phyloP scores from a whole-genome alignment of 2,329 filamentous ascomycete species.

The Tolypocladium cylindrosporum region DNA sequence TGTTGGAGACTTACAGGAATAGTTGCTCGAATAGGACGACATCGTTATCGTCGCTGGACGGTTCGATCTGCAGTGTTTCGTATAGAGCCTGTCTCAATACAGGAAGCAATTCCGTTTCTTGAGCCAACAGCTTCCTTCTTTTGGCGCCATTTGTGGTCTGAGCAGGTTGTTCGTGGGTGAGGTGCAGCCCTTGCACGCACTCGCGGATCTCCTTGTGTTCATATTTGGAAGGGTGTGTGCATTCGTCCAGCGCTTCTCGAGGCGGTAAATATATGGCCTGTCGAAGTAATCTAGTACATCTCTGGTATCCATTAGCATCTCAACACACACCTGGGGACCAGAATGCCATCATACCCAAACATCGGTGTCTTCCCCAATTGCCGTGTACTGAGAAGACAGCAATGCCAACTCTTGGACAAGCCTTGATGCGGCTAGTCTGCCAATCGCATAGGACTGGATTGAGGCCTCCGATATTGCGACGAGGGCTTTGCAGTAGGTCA shows the following conservation, averaged over 20 bases:
- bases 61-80: conserved; percentile 17
- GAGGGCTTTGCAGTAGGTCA: conserved; percentile 26
- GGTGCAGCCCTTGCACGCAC: conserved; percentile 16
- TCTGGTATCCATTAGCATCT: conserved; percentile 8
- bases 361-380: conserved; percentile 25
- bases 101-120: conserved; percentile 9
- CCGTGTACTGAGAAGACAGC: conserved; percentile 19
- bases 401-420: conserved; percentile 31
- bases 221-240: conserved; percentile 18
- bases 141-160: conserved; percentile 12
- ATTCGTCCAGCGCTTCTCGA: conserved; percentile 12
- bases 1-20: conserved; percentile 33
- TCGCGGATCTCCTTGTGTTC: conserved; percentile 16
- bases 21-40: conserved; percentile 21
- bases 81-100: conserved; percentile 13
- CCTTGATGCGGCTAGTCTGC: conserved; percentile 30
- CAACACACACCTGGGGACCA: background rate
- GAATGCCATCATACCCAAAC: conserved; percentile 24
- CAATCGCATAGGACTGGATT: conserved; percentile 20
- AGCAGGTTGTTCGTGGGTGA: conserved; percentile 13
- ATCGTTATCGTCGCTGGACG: conserved; percentile 9
- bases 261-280: conserved; percentile 13
- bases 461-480: conserved; percentile 26
- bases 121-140: conserved; percentile 15
- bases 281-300: conserved; percentile 16